Evolutionary conservation across 768 basidiomycete species (phyloP).

Genomic region (Crepidotus variabilis): DNA sequence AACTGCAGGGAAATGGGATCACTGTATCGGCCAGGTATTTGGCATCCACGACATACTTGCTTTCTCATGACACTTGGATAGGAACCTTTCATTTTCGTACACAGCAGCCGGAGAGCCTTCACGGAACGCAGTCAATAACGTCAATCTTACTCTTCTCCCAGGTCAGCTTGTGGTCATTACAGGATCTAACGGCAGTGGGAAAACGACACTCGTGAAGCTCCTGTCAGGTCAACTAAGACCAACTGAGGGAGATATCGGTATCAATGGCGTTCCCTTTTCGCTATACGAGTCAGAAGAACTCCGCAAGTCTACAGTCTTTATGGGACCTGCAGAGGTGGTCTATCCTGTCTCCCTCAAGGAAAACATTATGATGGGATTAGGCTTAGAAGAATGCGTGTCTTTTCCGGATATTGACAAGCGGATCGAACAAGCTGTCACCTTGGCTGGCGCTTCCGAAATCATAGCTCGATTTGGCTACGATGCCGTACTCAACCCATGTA

Average conservation of each 20-base stretch:
- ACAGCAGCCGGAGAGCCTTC: constrained; percentile 5
- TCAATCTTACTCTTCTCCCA: constrained; percentile 35
- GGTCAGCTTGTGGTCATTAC: constrained; percentile 43
- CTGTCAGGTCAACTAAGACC: constrained; percentile 30
- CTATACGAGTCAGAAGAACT: constrained; percentile 28
- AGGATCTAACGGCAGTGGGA: constrained; percentile 43
- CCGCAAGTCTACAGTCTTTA: constrained; percentile 34
- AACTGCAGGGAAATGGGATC: constrained; percentile 17
- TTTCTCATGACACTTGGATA: neutral
- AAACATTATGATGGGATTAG: constrained; percentile 28
- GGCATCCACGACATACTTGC: neutral
- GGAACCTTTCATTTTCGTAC: neutral
- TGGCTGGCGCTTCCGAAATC: constrained; percentile 30
- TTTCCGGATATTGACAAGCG: constrained; percentile 6
- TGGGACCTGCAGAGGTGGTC: constrained; percentile 36
- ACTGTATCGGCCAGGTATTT: constrained; percentile 20
- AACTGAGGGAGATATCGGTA: constrained; percentile 31
- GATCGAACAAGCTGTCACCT: constrained; percentile 20
- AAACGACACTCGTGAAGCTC: constrained; percentile 40
- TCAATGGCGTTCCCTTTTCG: constrained; percentile 34
- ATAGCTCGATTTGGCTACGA: constrained; percentile 31
- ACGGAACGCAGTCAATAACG: constrained; percentile 19
- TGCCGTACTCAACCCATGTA: constrained; percentile 28
- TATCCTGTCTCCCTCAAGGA: constrained; percentile 29
- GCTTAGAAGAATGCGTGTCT: neutral